Evolutionary conservation across 2,329 filamentous ascomycete species (phyloP), one percentile per base, ranked within the genome.

Genomic region (Fusarium begoniae): DNA sequence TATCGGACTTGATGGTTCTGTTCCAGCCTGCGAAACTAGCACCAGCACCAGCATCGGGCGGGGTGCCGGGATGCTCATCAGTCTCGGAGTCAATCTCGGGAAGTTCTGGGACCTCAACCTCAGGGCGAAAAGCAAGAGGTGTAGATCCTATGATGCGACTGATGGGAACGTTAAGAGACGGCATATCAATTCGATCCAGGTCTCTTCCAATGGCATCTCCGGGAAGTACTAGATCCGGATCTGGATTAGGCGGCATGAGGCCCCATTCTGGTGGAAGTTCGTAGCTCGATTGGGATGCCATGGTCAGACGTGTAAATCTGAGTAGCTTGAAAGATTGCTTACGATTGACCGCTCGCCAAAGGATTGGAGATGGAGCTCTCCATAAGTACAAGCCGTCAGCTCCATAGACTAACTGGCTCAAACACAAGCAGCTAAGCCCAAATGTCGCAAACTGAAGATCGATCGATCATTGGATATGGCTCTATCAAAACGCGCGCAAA

Each of bases 61-160:
- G 48, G 8, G 30, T 51, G 0, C 3, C 11, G 1, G 30, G 30
- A 20, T 8, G 12, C 24, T 48, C 26, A 2, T 30, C 26, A 0
- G 26, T 30, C 45, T 48, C 45, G 0, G 20, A 30, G 7, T 30
- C 45, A 1, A 30, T n/a, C 14, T 30, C 45, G 4, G 22, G 35
- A 4, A 51, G n/a, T 20, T 51, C 48, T 14, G 22, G 22, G 14
- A 50, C 3, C 22, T 50, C 22, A 24, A 51, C 48, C 5, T 24
- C 48, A 9, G 15, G 30, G 11, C 22, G 48, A 14, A 51, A 51
- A n/a, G 30, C 10, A 14, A 51, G 30, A 24, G 20, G 30, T 3
- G 15, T 35, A 17, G 30, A 35, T 14, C 22, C 48, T 35, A 32
- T 32, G 17, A 51, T 35, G 7, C n/a, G 30, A 24, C 48, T 10